A percentile compares a stretch with the other conserved stretches of the same genome.
Evolutionary conservation across 202 grass and related monocot genomes (phyloP).

Genomic region (Carex sylvatica): DNA sequence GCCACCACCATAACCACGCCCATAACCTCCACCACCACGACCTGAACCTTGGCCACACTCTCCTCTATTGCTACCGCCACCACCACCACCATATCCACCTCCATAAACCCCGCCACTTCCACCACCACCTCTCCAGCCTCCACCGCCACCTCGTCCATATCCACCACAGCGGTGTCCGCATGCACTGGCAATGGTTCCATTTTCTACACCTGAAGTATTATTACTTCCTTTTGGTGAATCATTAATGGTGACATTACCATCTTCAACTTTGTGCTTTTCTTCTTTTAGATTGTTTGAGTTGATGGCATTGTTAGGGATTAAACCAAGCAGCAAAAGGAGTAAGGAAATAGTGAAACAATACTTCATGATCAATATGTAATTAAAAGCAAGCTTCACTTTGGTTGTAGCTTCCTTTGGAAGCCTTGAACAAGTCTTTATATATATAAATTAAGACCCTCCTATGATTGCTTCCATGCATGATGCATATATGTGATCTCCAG

Average conservation of each 20-base stretch:
- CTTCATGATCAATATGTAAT: conserved; percentile 2
- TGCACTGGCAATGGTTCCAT: neutral
- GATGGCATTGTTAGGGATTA: neutral
- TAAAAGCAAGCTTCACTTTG: neutral
- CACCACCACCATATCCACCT: no score
- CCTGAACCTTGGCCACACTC: no score
- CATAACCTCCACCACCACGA: no score
- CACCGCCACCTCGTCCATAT: neutral
- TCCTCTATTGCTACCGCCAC: no score
- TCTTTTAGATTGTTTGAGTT: neutral
- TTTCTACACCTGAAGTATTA: neutral
- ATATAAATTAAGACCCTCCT: no score
- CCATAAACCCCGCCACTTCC: neutral
- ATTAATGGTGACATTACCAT: neutral
- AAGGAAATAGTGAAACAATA: neutral
- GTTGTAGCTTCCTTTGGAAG: neutral
- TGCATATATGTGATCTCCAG: no score
- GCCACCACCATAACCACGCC: no score
- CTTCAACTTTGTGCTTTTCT: neutral
- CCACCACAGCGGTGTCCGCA: neutral
- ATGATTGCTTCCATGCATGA: no score
- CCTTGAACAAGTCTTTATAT: neutral
- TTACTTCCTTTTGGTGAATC: neutral
- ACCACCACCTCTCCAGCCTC: neutral
- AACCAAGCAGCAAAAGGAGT: neutral